Conservation (phyloP, 176 grass and related monocot species). For the Poa pratensis region DNA sequence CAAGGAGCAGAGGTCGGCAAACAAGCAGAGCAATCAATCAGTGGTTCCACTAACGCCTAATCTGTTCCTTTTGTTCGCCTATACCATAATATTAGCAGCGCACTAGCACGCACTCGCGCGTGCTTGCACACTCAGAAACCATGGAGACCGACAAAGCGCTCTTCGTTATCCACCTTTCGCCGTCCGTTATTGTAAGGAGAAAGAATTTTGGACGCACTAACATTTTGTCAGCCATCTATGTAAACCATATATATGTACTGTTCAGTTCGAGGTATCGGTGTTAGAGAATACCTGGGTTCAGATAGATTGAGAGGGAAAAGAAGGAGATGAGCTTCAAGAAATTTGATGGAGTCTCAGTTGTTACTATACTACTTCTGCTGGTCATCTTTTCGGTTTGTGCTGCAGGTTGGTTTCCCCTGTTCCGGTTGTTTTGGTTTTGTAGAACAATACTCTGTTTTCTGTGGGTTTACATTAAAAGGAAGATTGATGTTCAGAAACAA, state of each 20-base stretch:
- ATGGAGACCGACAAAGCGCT: constrained; percentile 41
- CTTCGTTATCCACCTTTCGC: constrained; percentile 41
- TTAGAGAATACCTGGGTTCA: neutral
- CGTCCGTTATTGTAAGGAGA: constrained; percentile 54
- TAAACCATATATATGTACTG: constrained; percentile 34
- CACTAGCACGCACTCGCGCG: constrained; percentile 50
- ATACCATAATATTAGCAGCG: constrained; percentile 30
- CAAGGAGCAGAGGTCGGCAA: neutral
- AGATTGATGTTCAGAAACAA: neutral
- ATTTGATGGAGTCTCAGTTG: constrained; percentile 26
- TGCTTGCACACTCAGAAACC: constrained; percentile 56
- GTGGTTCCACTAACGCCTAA: constrained; percentile 33
- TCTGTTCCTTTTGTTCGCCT: constrained; percentile 23
- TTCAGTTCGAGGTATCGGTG: neutral
- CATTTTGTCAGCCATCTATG: constrained; percentile 29
- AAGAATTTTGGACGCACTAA: constrained; percentile 3
- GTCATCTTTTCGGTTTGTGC: constrained; percentile 46
- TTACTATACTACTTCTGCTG: constrained; percentile 50
- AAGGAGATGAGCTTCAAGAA: constrained; percentile 29
- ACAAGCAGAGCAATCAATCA: constrained; percentile 19
- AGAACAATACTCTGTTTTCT: neutral
- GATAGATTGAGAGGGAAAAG: neutral
- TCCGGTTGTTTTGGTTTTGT: neutral
- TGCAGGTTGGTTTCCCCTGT: constrained; percentile 46
- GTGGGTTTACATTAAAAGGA: neutral